phyloP scores from a whole-genome alignment of 2,329 filamentous ascomycete genomes.

The Fusarium mexicanum region DNA sequence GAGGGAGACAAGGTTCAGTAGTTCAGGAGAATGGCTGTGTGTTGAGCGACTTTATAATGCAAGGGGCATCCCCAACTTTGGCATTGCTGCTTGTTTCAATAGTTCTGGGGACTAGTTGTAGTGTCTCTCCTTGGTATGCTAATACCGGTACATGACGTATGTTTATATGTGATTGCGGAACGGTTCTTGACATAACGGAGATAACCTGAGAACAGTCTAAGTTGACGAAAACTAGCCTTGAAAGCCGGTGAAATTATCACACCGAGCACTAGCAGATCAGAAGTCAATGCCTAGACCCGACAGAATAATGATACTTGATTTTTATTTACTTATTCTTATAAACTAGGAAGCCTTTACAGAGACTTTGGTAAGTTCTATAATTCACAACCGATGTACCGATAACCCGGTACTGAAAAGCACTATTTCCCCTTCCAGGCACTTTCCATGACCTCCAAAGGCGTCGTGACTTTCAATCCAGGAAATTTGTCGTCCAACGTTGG shows the following conservation, averaged over 20 bases:
- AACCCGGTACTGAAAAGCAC: too few species aligned
- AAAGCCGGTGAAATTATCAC: too few species aligned
- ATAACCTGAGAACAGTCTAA: too few species aligned
- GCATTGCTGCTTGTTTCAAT: neutral
- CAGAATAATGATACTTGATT: neutral
- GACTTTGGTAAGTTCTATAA: too few species aligned
- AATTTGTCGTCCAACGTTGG: conserved; percentile 19
- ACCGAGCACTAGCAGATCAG: neutral
- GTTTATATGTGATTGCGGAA: neutral
- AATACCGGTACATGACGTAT: neutral
- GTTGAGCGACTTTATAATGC: neutral
- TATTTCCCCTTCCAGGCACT: conserved; percentile 19
- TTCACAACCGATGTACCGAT: too few species aligned
- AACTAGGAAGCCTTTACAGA: neutral
- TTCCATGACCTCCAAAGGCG: conserved; percentile 31
- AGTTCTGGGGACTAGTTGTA: neutral
- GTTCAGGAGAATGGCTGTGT: neutral
- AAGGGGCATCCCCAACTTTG: neutral
- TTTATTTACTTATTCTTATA: neutral
- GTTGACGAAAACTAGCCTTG: neutral
- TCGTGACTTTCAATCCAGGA: conserved; percentile 18
- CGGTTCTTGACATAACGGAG: neutral
- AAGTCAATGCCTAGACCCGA: rapidly evolving
- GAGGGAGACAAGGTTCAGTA: neutral
- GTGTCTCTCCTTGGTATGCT: neutral